Evolutionary conservation across 345 rosid species (phyloP).

Genomic region (Conringia planisiliqua): DNA sequence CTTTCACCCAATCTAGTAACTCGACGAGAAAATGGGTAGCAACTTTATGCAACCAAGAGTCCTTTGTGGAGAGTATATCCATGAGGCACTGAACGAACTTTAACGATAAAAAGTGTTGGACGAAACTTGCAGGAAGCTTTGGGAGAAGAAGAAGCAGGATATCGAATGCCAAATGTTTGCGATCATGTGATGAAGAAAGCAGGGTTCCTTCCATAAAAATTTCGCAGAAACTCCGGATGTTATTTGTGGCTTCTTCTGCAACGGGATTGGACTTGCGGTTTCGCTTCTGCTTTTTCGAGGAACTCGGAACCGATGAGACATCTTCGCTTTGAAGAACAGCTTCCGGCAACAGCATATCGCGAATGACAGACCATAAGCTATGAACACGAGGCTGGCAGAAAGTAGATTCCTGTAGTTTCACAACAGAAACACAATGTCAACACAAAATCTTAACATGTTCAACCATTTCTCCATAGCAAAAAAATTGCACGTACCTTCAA

Average conservation of each 20-base stretch:
- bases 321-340: constrained; percentile 64
- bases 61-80: constrained; percentile 86
- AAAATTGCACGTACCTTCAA: constrained; percentile 58
- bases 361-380: constrained; percentile 74
- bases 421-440: constrained; percentile 13
- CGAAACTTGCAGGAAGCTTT: constrained; percentile 69
- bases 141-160: constrained; percentile 74
- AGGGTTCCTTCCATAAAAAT: constrained; percentile 71
- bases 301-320: constrained; percentile 49
- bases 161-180: constrained; percentile 88
- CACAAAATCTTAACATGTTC: constrained; percentile 5
- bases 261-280: constrained; percentile 65
- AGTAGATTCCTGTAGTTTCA: constrained; percentile 76
- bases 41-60: constrained; percentile 85
- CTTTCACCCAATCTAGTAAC: constrained; percentile 63
- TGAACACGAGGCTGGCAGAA: constrained; percentile 98
- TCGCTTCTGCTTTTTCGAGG: constrained; percentile 77
- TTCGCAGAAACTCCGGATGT: constrained; percentile 54
- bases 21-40: constrained; percentile 73
- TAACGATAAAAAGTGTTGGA: constrained; percentile 60
- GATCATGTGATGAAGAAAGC: constrained; percentile 86
- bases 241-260: constrained; percentile 72
- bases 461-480: constrained; percentile 6
- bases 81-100: constrained; percentile 85
- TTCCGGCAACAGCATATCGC: constrained; percentile 75